Base-by-base conservation (phyloP, 2,329 filamentous ascomycete species). In the Penicillium rolfsii region DNA sequence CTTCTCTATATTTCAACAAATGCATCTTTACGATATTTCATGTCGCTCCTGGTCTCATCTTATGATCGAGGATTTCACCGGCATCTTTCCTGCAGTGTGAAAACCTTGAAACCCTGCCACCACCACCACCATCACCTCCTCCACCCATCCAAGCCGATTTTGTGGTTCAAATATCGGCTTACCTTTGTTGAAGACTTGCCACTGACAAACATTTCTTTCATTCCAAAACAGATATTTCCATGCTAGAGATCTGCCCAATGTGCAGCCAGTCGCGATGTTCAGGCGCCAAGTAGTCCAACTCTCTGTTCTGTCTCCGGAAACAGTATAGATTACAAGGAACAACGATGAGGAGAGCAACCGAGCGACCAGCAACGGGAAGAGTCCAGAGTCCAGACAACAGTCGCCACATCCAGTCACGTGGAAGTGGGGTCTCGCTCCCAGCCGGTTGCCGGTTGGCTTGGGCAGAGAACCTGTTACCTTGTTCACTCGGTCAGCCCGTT, bases 371-470 rank as follows among this genome's bases (percentile, higher is more conserved):
- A 30, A 48, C 22, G 24, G 57, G 46, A 30, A 7, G 28, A 7
- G 19, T 22, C 19, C 28, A 4, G 30, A 48, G 40, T 60, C 55
- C 30, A 63, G 54, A 41, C 48, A 46, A 46, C 46, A 28, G 41
- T 64, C 19, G 64, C 64, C 64, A 65, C 59, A 9, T n/a, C 26
- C 16, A 41, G 30, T 65, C 59, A 65, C 62, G 64, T 65, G 64
- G 33, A 11, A 50, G 63, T 62, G 63, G 61, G 55, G 52, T 46
- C 16, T 16, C 38, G 30, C 43, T 45, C 11, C 50, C 33, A 56
- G 46, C 56, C 26, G 24, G 24, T 41, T 19, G 38, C 56, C 26
- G 24, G 24, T 41, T 19, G 38, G 52, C 52, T 54, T 54, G 52
- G 6, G 26, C 26, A 22, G 28, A 4, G 2, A 43, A 11, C 22